phyloP scores from a whole-genome alignment of 257 asterid species.

The Solanum medicagineum region DNA sequence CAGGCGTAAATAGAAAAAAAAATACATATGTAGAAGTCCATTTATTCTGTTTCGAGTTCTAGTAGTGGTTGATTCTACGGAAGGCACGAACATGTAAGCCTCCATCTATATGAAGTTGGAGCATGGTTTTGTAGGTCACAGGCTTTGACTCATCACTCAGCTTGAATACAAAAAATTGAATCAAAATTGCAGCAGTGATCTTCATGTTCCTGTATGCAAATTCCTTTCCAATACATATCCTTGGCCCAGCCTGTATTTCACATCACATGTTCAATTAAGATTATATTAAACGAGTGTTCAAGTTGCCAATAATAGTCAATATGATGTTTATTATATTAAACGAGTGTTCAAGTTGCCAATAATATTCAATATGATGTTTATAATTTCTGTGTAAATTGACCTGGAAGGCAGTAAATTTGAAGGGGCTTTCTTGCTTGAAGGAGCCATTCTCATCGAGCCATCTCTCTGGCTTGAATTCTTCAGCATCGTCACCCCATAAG shows the following conservation, averaged over 20 bases:
- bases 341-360: too few relatives aligned
- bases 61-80: not conserved
- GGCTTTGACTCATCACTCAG: constrained; percentile 22
- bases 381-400: not conserved
- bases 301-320: not conserved
- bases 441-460: constrained; percentile 42
- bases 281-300: not conserved
- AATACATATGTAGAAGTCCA: not conserved
- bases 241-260: constrained; percentile 40
- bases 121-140: constrained; percentile 46
- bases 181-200: constrained; percentile 33
- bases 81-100: constrained; percentile 27
- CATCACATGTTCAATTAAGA: not conserved
- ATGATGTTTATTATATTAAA: not conserved
- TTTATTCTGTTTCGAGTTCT: not conserved
- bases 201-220: constrained; percentile 64
- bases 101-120: constrained; percentile 42
- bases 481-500: constrained; percentile 59
- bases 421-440: constrained; percentile 48
- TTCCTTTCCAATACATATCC: constrained; percentile 54
- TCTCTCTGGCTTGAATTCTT: constrained; percentile 40
- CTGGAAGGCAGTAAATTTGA: constrained; percentile 54
- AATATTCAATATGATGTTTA: not conserved
- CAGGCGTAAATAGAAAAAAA: not conserved
- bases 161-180: constrained; percentile 36